Base-by-base conservation (phyloP, 2,329 filamentous ascomycete species). In the Cladosporium oxysporum region DNA sequence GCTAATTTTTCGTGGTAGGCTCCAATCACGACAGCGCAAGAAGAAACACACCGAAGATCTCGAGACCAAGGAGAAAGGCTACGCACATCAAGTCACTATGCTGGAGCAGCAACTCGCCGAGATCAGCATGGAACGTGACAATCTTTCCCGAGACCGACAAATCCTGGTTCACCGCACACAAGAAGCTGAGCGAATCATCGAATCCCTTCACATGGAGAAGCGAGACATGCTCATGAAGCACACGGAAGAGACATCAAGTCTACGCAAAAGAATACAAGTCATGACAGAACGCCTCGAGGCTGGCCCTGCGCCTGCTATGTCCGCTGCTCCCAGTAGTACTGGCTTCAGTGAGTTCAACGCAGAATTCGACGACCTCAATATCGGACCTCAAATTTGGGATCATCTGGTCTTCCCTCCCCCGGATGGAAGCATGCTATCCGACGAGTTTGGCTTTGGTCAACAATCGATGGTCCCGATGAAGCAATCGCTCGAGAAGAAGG, bases 1-100 rank as follows among this genome's bases (percentile, higher is more conserved):
- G 8, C 52, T 55, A 55, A 55, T n/a, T 2, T 26, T 35, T 68
- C 66, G 37, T 74, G n/a, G 47, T 70, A 96, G 92, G 71, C 90
- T 99, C 73, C 94, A 98, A 81, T 98, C 95, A 53, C 89, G 95
- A 71, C 94, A 98, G 80, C 90, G 95, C 73, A 99, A 98, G 86
- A 98, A 98, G 87, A 91, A 92, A 81, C 94, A 98, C 82, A 98
- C 95, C 37, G 95, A 98, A 82, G 90, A 95, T 73, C 87, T 98
- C 55, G 95, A 98, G 79, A 91, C 95, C 78, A 94, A 98, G 83
- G 97, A 98, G 85, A 97, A 97, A 84, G 87, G 91, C 66, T 96
- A 88, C 82, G 91, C 90, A 65, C 86, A 87, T 72, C 82, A 91
- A 76, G 91, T 97, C 76, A 86, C 82, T 71, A 86, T 90, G 64